These are phyloP conservation scores for Dacryopinax primogenitus DNA, from an alignment of 768 basidiomycete species.

Conservation along the genomic window DNA sequence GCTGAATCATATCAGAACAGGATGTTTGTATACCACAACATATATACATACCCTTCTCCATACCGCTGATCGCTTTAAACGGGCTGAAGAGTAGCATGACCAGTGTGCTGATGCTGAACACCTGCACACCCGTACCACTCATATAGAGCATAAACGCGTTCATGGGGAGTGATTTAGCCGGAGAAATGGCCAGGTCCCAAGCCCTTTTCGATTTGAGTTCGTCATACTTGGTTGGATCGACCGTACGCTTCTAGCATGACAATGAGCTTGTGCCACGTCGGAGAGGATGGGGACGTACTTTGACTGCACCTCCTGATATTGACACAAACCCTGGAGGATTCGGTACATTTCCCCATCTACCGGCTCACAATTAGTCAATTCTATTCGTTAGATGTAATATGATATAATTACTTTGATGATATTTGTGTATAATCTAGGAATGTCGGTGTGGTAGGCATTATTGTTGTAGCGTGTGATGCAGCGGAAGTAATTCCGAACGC, in stretches of 20 bases:
- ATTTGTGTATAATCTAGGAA: neutral
- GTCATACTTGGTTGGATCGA: neutral
- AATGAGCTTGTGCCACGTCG: neutral
- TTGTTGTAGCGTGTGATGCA: neutral
- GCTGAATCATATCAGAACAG: slow-evolving; percentile 22
- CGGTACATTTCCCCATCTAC: neutral
- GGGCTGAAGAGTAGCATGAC: slow-evolving; percentile 82
- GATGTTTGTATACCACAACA: no score
- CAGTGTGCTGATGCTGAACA: slow-evolving; percentile 94
- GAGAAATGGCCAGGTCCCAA: slow-evolving; percentile 72
- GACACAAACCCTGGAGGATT: neutral
- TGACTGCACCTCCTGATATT: neutral
- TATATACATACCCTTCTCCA: slow-evolving; percentile 64
- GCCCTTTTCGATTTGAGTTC: slow-evolving; percentile 61
- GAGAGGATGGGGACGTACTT: neutral
- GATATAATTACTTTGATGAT: neutral
- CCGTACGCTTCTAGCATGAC: neutral
- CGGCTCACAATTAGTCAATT: neutral
- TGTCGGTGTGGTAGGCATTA: neutral
- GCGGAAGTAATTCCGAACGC: neutral
- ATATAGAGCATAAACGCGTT: slow-evolving; percentile 98
- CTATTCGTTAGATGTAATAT: neutral
- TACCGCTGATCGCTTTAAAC: slow-evolving; percentile 66
- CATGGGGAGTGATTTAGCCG: slow-evolving; percentile 88
- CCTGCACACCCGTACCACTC: slow-evolving; percentile 90